Evolutionary conservation across 2,329 filamentous ascomycete species (phyloP), one percentile per base, ranked within the genome.

Genomic region (Coniochaeta sp.): DNA sequence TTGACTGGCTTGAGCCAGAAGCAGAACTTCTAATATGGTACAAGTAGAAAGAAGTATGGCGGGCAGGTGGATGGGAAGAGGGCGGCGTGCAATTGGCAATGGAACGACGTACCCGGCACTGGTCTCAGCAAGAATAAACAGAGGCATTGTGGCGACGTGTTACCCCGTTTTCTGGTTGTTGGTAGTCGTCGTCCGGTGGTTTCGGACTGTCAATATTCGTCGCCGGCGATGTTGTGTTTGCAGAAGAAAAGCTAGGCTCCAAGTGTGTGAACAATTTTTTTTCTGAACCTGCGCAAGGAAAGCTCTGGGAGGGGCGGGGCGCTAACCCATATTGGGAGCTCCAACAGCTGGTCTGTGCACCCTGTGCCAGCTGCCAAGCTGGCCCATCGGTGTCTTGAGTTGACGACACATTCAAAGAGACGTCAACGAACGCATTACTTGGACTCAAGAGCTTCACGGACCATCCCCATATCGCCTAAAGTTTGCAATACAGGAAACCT

Each of bases 111-210:
- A 86, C 83, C 83, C 84, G 75, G 93, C 93, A 77, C 90, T 91
- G 75, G 93, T 97, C 80, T 97, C 93, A 72, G 89, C 89, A 70
- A 97, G 87, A 79, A 97, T 90, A 78, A 96, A 96, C 74, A 95
- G 87, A 79, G 89, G 89, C 90, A 95, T 95, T 66, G 67, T 86
- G 76, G 69, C 67, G 65, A 68, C 55, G 59, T 58, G 36, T 44
- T 58, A 58, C 54, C 57, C 64, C 58, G 64, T 62, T 63, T 61
- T 60, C 59, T 58, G 62, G 44, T 56, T 56, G 12, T 34, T 28
- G 5, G 16, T 22, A 16, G 30, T 56, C 16, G 54, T 22, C n/a
- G 54, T 56, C 54, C 54, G 54, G 54, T 56, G 28, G 7, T 28
- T 56, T 36, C 30, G 47, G 55, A 58, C 58, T 57, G 59, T 55